Conservation (phyloP, 352 stramenopile species). For the Phytopythium aichiense region DNA sequence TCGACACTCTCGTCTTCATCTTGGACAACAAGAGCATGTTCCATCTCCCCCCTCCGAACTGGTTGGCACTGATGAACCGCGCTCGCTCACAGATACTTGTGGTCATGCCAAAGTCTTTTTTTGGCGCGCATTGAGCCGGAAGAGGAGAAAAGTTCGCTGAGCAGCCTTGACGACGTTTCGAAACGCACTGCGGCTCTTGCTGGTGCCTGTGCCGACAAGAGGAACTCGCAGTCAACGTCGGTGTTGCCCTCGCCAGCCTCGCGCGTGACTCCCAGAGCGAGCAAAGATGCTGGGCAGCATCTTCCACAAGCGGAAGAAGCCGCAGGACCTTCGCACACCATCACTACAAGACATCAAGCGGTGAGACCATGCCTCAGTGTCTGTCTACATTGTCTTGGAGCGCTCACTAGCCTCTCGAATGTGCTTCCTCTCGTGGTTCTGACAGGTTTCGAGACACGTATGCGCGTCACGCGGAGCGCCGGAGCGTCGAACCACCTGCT, state of each 20-base stretch:
- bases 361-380: constrained; percentile 11
- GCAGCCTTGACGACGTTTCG: background rate
- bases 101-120: background rate
- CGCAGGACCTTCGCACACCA: constrained; percentile 61
- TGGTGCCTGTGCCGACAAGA: background rate
- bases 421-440: background rate
- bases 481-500: constrained; percentile 58
- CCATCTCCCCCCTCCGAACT: background rate
- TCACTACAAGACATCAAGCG: constrained; percentile 77
- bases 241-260: background rate
- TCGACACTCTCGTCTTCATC: background rate
- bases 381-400: background rate
- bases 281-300: constrained; percentile 64
- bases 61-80: background rate
- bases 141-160: background rate
- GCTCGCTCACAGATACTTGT: background rate
- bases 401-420: background rate
- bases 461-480: constrained; percentile 47
- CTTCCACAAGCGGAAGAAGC: constrained; percentile 82
- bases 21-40: background rate
- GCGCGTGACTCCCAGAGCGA: background rate
- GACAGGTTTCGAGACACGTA: constrained; percentile 69
- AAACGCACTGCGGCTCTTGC: background rate
- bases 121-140: background rate
- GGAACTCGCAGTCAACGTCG: background rate